Evolutionary conservation across 164 flowering plant species (phyloP).

Genomic region (Aristolochia fimbriata): DNA sequence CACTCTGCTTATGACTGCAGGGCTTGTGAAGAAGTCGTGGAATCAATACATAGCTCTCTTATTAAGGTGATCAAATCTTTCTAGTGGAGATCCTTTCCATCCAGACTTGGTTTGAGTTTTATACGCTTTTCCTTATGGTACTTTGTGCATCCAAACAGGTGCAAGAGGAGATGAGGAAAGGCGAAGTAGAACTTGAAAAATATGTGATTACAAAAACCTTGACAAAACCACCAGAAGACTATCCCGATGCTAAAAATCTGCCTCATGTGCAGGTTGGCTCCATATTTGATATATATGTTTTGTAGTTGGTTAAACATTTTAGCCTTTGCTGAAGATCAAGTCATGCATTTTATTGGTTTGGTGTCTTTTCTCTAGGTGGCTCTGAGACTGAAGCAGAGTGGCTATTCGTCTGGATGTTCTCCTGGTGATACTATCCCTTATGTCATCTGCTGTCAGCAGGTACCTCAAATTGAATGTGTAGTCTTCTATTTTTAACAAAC

Average conservation of each 20-base stretch:
- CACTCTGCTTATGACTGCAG: constrained; percentile 17
- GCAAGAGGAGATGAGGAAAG: constrained; percentile 89
- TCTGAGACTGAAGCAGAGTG: constrained; percentile 72
- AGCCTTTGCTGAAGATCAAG: no score
- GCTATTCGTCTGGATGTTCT: constrained; percentile 65
- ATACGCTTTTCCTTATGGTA: not conserved
- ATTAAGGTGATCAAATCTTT: constrained; percentile 46
- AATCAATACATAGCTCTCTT: constrained; percentile 73
- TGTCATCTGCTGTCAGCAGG: constrained; percentile 91
- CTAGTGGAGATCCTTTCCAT: not conserved
- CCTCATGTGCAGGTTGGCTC: constrained; percentile 86
- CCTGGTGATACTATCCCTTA: constrained; percentile 93
- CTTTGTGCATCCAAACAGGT: constrained; percentile 37
- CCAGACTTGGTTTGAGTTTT: not conserved
- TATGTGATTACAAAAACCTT: constrained; percentile 86
- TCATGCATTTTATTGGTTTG: not conserved
- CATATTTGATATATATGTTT: constrained; percentile 3
- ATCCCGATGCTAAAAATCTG: constrained; percentile 93
- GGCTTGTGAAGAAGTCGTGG: constrained; percentile 95
- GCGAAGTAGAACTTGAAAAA: constrained; percentile 81
- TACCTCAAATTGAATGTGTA: not conserved
- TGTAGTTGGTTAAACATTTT: no score
- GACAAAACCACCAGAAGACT: constrained; percentile 91
- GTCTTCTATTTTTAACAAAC: not conserved
- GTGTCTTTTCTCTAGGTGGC: constrained; percentile 53